phyloP scores from a whole-genome alignment of 2,329 filamentous ascomycete genomes.

The Aureobasidium sp. region DNA sequence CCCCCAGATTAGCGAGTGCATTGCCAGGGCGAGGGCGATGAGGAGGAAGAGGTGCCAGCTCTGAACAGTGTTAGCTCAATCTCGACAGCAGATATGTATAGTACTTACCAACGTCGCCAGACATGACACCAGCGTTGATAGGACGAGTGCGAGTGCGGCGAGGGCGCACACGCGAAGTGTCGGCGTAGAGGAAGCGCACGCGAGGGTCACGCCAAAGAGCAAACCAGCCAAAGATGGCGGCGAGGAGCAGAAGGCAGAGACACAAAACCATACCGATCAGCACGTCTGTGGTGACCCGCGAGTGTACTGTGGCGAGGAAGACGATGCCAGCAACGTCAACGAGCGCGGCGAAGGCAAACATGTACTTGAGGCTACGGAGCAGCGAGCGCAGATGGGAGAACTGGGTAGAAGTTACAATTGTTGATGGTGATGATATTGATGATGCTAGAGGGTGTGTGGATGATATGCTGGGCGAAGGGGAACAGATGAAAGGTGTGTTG shows the following conservation, averaged over 20 bases:
- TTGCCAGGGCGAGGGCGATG: neutral
- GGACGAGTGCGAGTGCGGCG: too few relatives aligned
- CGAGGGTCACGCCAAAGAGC: neutral
- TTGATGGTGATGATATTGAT: neutral
- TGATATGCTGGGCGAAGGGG: neutral
- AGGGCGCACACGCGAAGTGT: neutral
- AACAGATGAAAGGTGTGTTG: neutral
- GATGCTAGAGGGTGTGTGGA: neutral
- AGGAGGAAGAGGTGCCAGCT: neutral
- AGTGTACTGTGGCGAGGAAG: neutral
- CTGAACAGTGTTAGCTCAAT: neutral
- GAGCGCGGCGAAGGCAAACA: neutral
- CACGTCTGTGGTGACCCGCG: neutral
- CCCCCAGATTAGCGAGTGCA: neutral
- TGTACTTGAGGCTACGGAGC: slow-evolving; percentile 1
- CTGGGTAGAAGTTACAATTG: neutral
- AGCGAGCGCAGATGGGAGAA: neutral
- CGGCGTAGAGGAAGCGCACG: neutral
- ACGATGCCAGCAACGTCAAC: neutral
- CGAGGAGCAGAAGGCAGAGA: neutral
- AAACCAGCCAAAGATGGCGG: neutral
- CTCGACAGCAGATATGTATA: neutral
- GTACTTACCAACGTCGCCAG: neutral
- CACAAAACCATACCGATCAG: neutral
- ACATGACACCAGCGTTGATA: neutral